Base-by-base conservation (phyloP, 1,139 yeast genomes). In the Saccharomycopsis crataegensis region DNA sequence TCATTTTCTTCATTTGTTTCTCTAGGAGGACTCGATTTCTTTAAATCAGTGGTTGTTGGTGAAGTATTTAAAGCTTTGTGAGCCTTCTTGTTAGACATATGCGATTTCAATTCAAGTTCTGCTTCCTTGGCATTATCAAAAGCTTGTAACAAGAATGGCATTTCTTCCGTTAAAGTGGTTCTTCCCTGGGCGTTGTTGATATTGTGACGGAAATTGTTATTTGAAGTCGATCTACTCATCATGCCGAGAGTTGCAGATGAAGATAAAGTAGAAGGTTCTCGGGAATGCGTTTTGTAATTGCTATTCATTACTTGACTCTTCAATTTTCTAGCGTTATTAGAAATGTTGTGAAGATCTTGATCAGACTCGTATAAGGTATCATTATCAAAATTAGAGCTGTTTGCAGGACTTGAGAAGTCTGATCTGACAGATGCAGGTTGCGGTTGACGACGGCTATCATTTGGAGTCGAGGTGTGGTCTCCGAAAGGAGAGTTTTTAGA, bases 81-180 rank as follows among this genome's bases (percentile, higher is more conserved):
- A 43, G 5, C 17, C 16, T 40, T 40, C 28, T 22, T 22, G 28
- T 22, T 6, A 28, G 16, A 41, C 43, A 50, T 22, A 37, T 40
- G 48, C 16, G 61, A 62, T 47, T 58, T 60, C n/a, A 78, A 68
- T 58, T 78, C 83, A 59, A 75, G 77, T 58, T 77, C 79, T 14
- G 77, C 70, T 42, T 73, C 74, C 57, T 71, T 74, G 1, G 80
- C 82, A 59, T 76, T 75, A 58, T 76, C 74, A 59, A 80, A 80
- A n/a, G 83, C 85, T 14, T 76, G 67, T 77, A 80, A 70, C 60
- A 80, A 67, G 59, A 72, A 75, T 0, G 86, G 86, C 61, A 80
- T 65, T 60, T 79, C 82, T 38, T 79, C 82, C 1, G 79, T 62
- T 6, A 80, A 66, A 2, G 81, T 74, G 0, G 82, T 72, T 59